phyloP scores from a whole-genome alignment of 305 asterid species.

The Rubia balearica region DNA sequence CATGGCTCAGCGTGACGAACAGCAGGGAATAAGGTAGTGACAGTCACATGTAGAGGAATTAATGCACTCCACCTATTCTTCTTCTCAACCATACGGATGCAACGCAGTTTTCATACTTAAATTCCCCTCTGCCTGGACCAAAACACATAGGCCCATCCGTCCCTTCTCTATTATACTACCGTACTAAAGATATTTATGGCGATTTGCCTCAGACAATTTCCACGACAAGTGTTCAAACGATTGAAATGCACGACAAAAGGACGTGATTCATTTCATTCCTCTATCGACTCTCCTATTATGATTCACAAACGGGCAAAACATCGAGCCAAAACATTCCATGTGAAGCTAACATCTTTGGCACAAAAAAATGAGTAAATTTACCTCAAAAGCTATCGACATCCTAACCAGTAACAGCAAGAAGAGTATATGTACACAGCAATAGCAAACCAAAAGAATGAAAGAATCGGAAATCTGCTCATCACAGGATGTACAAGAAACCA shows the following conservation, averaged over 20 bases:
- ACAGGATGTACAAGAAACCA: slow-evolving; percentile 14
- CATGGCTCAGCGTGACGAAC: not conserved
- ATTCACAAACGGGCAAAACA: too few relatives aligned
- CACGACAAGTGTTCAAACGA: not conserved
- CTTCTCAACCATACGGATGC: not conserved
- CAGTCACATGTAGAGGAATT: not conserved
- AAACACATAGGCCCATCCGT: too few relatives aligned
- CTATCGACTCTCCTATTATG: too few relatives aligned
- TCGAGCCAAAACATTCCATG: too few relatives aligned
- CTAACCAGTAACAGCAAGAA: not conserved
- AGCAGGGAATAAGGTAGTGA: not conserved
- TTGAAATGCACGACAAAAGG: not conserved
- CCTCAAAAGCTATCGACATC: not conserved
- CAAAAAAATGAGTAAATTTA: too few relatives aligned
- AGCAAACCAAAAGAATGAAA: slow-evolving; percentile 17
- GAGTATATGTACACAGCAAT: slow-evolving; percentile 9
- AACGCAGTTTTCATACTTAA: not conserved
- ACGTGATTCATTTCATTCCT: not conserved
- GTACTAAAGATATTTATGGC: too few relatives aligned
- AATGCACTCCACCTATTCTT: not conserved
- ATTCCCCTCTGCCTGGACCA: not conserved
- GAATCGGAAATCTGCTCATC: slow-evolving; percentile 7
- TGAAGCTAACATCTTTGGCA: too few relatives aligned
- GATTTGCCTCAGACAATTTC: too few relatives aligned
- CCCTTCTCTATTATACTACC: too few relatives aligned